Evolutionary conservation across 73 alveolate genomes (phyloP).

Genomic region (Paraurostyla sp.): DNA sequence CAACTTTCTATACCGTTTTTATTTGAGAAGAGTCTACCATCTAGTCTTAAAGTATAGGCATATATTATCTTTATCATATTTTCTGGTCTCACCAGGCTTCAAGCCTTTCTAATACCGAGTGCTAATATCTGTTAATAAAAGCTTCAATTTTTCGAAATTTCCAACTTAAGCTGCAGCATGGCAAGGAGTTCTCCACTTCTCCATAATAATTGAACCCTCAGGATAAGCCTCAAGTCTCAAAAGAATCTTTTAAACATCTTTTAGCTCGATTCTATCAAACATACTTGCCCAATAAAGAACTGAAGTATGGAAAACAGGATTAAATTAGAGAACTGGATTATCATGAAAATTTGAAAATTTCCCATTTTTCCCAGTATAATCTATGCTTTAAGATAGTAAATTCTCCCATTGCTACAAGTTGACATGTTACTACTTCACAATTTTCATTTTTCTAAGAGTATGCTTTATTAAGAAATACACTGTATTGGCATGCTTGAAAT

Average conservation of each 20-base stretch:
- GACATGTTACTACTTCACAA: too few relatives aligned
- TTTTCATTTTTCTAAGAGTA: not conserved
- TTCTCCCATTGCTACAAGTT: too few relatives aligned
- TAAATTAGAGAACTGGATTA: not conserved
- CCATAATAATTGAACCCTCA: slow-evolving; percentile 46
- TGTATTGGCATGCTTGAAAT: not conserved
- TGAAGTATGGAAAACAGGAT: slow-evolving; percentile 59
- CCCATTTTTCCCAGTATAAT: not conserved
- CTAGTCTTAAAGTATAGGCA: not conserved
- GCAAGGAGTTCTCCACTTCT: slow-evolving; percentile 49
- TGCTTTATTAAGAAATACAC: not conserved
- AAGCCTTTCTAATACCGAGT: not conserved
- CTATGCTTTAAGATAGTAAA: not conserved
- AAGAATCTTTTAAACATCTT: not conserved
- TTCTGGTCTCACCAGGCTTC: not conserved
- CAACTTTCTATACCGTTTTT: not conserved
- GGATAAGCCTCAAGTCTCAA: slow-evolving; percentile 50
- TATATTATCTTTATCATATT: not conserved
- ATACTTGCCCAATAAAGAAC: slow-evolving; percentile 67
- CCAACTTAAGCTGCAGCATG: slow-evolving; percentile 76
- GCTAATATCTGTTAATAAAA: not conserved
- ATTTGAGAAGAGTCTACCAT: not conserved
- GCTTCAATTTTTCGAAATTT: not conserved
- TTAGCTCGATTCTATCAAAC: not conserved
- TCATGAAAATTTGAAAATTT: not conserved